Evolutionary conservation across 2,329 filamentous ascomycete genomes (phyloP).

Genomic region (Dactylellina sp.): DNA sequence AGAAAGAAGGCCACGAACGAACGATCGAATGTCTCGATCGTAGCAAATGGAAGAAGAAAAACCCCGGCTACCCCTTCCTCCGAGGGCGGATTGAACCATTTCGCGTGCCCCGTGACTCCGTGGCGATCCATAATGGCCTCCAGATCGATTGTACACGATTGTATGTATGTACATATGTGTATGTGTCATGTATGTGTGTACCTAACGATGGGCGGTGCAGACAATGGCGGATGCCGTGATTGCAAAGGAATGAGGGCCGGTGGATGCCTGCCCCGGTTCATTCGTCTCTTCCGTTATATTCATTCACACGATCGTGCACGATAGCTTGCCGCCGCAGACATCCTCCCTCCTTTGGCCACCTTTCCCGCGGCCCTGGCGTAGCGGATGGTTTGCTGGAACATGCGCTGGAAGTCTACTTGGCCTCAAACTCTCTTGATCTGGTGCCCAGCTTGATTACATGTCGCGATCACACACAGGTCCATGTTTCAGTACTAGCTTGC

Average conservation of each 20-base stretch:
- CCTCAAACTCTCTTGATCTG: not conserved
- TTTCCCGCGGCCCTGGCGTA: conserved; percentile 26
- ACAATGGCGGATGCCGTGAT: not conserved
- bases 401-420: conserved; percentile 10
- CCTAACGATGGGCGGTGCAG: too few relatives aligned
- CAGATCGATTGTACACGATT: too few relatives aligned
- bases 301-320: too few relatives aligned
- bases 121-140: conserved; percentile 22
- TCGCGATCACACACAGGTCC: conserved; percentile 27
- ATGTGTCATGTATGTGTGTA: too few relatives aligned
- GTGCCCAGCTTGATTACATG: conserved; percentile 10
- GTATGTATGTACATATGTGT: too few relatives aligned
- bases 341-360: conserved; percentile 23
- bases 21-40: too few relatives aligned
- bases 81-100: conserved; percentile 11
- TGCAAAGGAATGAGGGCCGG: conserved; percentile 32
- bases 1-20: conserved; percentile 10
- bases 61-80: too few relatives aligned
- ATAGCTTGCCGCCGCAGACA: conserved; percentile 39
- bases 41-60: too few relatives aligned
- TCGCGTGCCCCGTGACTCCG: conserved; percentile 15
- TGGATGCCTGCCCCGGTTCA: conserved; percentile 17
- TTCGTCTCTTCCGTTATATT: conserved; percentile 17
- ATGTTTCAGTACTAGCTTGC: conserved; percentile 43
- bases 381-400: conserved; percentile 22